phyloP scores from a whole-genome alignment of 225 moss, liverwort and hornwort genomes.

The Physcomitrium patens region DNA sequence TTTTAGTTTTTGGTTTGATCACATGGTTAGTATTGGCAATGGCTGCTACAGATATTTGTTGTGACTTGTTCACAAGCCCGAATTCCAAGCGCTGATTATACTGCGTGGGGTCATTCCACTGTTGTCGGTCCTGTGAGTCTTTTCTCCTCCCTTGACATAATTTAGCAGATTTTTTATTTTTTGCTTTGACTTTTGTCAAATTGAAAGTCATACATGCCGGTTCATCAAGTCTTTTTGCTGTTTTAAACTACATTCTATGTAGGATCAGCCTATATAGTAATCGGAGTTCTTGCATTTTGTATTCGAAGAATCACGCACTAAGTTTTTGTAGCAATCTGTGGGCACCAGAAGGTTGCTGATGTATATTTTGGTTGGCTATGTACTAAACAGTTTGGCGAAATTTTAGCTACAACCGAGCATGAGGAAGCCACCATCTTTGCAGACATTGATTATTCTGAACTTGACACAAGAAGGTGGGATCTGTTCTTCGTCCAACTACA shows the following conservation, averaged over 20 bases:
- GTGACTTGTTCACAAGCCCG: constrained; percentile 88
- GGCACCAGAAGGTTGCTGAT: constrained; percentile 23
- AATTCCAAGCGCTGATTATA: constrained; percentile 59
- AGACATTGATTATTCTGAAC: constrained; percentile 77
- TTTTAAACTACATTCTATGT: neutral
- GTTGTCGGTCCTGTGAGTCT: constrained; percentile 90
- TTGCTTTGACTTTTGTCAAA: neutral
- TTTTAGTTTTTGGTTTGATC: constrained; percentile 2
- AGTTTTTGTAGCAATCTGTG: neutral
- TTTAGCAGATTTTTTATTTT: neutral
- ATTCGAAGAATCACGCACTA: neutral
- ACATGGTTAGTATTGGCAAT: constrained; percentile 1
- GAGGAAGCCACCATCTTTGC: constrained; percentile 77
- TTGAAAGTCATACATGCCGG: neutral
- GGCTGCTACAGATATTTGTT: constrained; percentile 72
- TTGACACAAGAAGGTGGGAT: constrained; percentile 72
- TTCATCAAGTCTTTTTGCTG: neutral
- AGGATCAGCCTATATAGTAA: neutral
- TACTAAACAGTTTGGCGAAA: constrained; percentile 78
- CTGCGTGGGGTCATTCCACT: constrained; percentile 95
- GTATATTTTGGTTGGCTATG: neutral
- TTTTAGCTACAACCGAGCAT: constrained; percentile 86
- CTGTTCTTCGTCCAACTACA: neutral
- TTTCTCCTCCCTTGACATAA: constrained; percentile 10
- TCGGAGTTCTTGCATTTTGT: neutral